Base-by-base conservation (phyloP, 352 stramenopile species). In the Phytophthora litchii region DNA sequence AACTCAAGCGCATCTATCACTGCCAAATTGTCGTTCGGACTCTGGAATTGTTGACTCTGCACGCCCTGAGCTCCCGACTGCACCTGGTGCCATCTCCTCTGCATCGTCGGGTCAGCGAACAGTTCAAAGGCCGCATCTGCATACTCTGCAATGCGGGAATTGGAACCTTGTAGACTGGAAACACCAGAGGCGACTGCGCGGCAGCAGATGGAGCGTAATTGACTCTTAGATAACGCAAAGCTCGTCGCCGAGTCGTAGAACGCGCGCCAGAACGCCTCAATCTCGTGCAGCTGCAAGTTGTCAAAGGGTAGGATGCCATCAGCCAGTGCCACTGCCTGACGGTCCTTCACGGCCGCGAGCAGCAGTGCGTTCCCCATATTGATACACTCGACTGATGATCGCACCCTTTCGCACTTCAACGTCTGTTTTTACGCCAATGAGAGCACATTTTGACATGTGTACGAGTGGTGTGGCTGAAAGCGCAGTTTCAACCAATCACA, bases 1-100 rank as follows among this genome's bases (percentile, higher is more conserved):
- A 95, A 92, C 55, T 95, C 86, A 12, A 95, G 78, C 9, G 76
- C 84, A 36, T 95, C 86, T 38, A 95, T 82, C 19, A 74, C 64
- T 20, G 58, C 46, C 14, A 58, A 27, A 12, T 37, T 41, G 12
- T 66, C 47, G 40, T 9, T 34, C 13, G 51, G 8, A n/a, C 25
- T 51, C 36, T 45, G 25, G 27, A 63, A 63, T 37, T 59, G 55
- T 17, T 74, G 65, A 31, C 37, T 56, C 4, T 64, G 59, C 14
- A 53, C 11, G 3, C 51, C 52, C 31, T 60, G 44, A 34, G 53
- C 17, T 6, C 51, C 60, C 3, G 43, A 14, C 13, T 64, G 59
- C 25, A 27, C 12, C 35, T 74, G 44, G 34, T 76, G 70, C 40
- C 63, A 74, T 13, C 36, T 23, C 46, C 54, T 62, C 46, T 67